Conservation (phyloP, 2,329 filamentous ascomycete genomes). For the Microsporum audouinii region DNA sequence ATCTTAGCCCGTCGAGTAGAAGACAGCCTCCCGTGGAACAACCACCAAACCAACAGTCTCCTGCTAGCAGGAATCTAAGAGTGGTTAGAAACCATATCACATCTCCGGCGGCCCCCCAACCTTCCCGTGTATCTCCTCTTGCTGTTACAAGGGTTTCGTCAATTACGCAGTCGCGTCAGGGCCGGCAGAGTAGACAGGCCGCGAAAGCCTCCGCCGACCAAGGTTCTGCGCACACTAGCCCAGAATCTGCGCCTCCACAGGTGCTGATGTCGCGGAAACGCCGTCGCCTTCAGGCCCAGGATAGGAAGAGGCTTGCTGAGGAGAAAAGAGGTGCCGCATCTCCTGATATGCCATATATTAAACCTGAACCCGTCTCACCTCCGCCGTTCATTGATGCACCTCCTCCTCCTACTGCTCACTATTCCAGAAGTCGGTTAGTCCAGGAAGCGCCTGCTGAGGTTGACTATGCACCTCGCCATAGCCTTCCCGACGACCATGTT, state of each 20-base stretch:
- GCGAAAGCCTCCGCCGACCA: constrained; percentile 20
- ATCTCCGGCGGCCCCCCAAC: constrained; percentile 62
- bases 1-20: constrained; percentile 24
- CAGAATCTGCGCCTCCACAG: constrained; percentile 28
- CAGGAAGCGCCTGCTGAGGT: constrained; percentile 27
- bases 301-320: constrained; percentile 18
- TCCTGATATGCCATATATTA: constrained; percentile 44
- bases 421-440: constrained; percentile 12
- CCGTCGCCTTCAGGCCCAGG: constrained; percentile 34
- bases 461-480: constrained; percentile 37
- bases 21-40: constrained; percentile 32
- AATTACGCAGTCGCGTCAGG: constrained; percentile 46
- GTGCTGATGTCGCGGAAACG: constrained; percentile 42
- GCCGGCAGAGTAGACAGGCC: constrained; percentile 27
- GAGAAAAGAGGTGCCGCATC: constrained; percentile 20
- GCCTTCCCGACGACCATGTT: constrained; percentile 26
- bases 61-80: constrained; percentile 41
- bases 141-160: constrained; percentile 42
- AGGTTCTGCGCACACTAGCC: constrained; percentile 34
- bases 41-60: constrained; percentile 23
- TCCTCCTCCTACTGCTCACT: constrained; percentile 12
- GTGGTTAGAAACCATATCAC: constrained; percentile 63
- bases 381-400: constrained; percentile 41
- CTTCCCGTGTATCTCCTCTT: constrained; percentile 54
- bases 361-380: constrained; percentile 52